Percentiles rank a stretch among this genome's conserved stretches.
Evolutionary conservation across 2,329 filamentous ascomycete genomes (phyloP).

Genomic region (Simplicillium sp.): DNA sequence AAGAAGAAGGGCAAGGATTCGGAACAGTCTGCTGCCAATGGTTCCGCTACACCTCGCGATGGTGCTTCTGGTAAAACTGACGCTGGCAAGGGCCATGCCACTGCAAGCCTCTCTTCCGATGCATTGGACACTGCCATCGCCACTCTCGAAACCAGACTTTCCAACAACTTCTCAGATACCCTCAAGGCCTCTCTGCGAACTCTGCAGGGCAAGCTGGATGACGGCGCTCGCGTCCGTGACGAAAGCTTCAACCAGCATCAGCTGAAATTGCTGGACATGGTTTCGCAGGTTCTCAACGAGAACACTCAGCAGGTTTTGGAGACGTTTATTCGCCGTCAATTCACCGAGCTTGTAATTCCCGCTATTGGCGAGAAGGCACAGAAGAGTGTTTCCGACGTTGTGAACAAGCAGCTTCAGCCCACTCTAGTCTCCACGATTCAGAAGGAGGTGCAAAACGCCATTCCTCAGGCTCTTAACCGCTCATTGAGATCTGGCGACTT

Average conservation of each 20-base stretch:
- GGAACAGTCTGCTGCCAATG: conserved; percentile 32
- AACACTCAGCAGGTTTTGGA: conserved; percentile 64
- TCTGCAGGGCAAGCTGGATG: conserved; percentile 52
- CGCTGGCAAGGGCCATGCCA: conserved; percentile 18
- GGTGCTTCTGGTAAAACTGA: conserved; percentile 21
- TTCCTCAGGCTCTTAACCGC: conserved; percentile 52
- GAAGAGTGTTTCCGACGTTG: conserved; percentile 60
- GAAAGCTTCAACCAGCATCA: conserved; percentile 43
- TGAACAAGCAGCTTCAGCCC: conserved; percentile 58
- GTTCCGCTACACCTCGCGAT: conserved; percentile 22
- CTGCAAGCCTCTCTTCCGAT: conserved; percentile 28
- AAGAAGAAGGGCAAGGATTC: conserved; percentile 58
- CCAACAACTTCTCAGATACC: conserved; percentile 34
- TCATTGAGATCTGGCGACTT: conserved; percentile 63
- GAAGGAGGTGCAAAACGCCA: conserved; percentile 59
- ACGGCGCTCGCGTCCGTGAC: conserved; percentile 50
- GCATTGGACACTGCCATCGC: conserved; percentile 44
- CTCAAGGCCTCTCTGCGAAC: conserved; percentile 51
- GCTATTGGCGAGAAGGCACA: conserved; percentile 58
- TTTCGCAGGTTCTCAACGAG: conserved; percentile 50
- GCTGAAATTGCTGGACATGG: conserved; percentile 44
- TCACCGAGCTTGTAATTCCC: conserved; percentile 68
- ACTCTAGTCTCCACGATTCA: conserved; percentile 58
- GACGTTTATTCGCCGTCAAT: conserved; percentile 66
- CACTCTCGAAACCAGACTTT: conserved; percentile 42